phyloP scores from a whole-genome alignment of 2,329 filamentous ascomycete genomes.

The Nannizziopsis barbatae region DNA sequence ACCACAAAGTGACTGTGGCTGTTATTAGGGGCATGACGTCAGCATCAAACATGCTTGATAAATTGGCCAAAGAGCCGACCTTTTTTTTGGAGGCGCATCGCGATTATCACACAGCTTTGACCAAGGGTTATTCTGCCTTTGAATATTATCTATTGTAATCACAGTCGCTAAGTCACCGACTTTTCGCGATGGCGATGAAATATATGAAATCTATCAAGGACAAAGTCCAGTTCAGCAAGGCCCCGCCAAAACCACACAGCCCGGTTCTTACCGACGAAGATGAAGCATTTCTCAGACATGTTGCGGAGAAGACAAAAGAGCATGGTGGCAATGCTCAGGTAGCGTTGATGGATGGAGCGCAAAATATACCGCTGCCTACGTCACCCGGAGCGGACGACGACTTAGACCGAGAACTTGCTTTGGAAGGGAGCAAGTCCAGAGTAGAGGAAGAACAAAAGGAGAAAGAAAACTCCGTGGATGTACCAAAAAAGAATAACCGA shows the following conservation, averaged over 20 bases:
- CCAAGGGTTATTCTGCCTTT: too few species aligned
- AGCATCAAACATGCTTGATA: too few species aligned
- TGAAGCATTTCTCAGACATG: constrained; percentile 44
- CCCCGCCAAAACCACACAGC: constrained; percentile 23
- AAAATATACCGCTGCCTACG: constrained; percentile 41
- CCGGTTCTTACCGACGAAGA: constrained; percentile 51
- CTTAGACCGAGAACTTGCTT: constrained; percentile 16
- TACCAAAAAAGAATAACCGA: constrained; percentile 21
- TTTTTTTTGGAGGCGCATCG: too few species aligned
- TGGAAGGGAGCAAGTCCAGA: constrained; percentile 20
- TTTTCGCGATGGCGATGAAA: constrained; percentile 25
- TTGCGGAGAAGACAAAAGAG: constrained; percentile 24
- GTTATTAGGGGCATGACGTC: too few species aligned
- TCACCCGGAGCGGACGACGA: constrained; percentile 37
- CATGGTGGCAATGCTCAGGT: constrained; percentile 35
- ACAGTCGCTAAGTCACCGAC: not conserved
- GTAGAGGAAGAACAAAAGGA: constrained; percentile 28
- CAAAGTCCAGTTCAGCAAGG: constrained; percentile 27
- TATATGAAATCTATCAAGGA: constrained; percentile 36
- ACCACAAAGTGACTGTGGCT: too few species aligned
- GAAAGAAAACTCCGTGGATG: constrained; percentile 17
- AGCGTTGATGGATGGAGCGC: constrained; percentile 36
- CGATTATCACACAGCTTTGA: too few species aligned
- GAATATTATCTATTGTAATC: not conserved
- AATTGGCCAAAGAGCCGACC: too few species aligned